Conservation (phyloP, 768 basidiomycete species). For the Leccinum variicolor region DNA sequence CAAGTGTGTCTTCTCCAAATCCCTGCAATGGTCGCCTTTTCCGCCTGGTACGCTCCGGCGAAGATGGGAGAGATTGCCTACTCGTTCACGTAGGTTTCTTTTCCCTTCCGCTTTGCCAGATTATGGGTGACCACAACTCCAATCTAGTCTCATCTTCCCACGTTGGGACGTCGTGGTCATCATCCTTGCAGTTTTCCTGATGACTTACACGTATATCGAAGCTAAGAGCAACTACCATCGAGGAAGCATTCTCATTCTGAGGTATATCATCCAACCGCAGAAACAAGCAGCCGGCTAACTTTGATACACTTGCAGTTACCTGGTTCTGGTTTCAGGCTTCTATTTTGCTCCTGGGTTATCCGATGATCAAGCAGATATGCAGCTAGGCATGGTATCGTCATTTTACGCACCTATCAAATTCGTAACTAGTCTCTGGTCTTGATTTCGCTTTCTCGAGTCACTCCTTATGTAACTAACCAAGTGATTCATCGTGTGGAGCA, state of each 20-base stretch:
- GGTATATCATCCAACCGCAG: slow-evolving; percentile 43
- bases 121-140: slow-evolving; percentile 3
- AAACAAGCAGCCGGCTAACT: neutral
- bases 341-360: slow-evolving; percentile 69
- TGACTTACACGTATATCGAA: slow-evolving; percentile 99
- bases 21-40: slow-evolving; percentile 98
- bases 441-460: neutral
- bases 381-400: neutral
- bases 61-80: slow-evolving; percentile 84
- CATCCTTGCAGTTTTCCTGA: slow-evolving; percentile 92
- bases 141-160: slow-evolving; percentile 86
- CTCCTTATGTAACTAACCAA: slow-evolving; percentile 3
- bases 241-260: slow-evolving; percentile 91
- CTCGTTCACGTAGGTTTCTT: slow-evolving; percentile 82
- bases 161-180: slow-evolving; percentile 97
- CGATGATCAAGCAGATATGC: slow-evolving; percentile 18
- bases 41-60: slow-evolving; percentile 87
- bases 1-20: slow-evolving; percentile 98
- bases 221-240: slow-evolving; percentile 98
- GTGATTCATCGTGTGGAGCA: neutral
- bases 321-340: slow-evolving; percentile 89
- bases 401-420: slow-evolving; percentile 2
- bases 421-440: slow-evolving; percentile 14
- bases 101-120: neutral
- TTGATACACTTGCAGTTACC: slow-evolving; percentile 54